These are phyloP conservation scores for Xanthoconium stramineum DNA, from an alignment of 768 basidiomycete species.

Conservation along the genomic window DNA sequence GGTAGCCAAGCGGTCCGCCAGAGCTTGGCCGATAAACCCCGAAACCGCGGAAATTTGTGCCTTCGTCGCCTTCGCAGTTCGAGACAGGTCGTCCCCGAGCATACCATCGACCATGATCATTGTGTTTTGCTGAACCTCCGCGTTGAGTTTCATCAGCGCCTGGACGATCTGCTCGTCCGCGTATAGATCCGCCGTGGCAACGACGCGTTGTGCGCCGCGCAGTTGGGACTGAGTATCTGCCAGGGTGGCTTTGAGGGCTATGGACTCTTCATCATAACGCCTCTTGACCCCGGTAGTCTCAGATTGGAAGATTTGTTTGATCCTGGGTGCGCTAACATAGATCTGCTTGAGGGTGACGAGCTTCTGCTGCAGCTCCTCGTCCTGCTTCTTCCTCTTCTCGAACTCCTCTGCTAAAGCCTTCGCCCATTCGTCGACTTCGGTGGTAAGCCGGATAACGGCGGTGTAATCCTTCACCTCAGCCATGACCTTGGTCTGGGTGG, in stretches of 20 bases:
- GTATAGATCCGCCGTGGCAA: conserved; percentile 4
- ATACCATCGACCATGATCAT: conserved; percentile 8
- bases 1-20: background rate
- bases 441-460: conserved; percentile 9
- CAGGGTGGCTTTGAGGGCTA: background rate
- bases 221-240: conserved; percentile 5
- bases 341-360: conserved; percentile 8
- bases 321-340: conserved; percentile 3
- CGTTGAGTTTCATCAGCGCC: conserved; percentile 11
- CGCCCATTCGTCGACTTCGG: conserved; percentile 5
- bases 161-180: conserved; percentile 4
- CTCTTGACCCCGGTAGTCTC: conserved; percentile 1
- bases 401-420: background rate
- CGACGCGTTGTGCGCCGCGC: background rate
- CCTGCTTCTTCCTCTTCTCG: conserved; percentile 6
- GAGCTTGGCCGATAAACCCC: background rate
- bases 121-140: conserved; percentile 12
- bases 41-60: background rate
- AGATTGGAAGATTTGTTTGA: conserved; percentile 12
- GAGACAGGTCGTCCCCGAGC: background rate
- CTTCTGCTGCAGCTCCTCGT: background rate
- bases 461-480: background rate
- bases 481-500: background rate
- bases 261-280: conserved; percentile 1
- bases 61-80: background rate